These are phyloP conservation scores for Laburnicola sp. DNA, from an alignment of 2,329 filamentous ascomycete genomes.

Conservation along the genomic window DNA sequence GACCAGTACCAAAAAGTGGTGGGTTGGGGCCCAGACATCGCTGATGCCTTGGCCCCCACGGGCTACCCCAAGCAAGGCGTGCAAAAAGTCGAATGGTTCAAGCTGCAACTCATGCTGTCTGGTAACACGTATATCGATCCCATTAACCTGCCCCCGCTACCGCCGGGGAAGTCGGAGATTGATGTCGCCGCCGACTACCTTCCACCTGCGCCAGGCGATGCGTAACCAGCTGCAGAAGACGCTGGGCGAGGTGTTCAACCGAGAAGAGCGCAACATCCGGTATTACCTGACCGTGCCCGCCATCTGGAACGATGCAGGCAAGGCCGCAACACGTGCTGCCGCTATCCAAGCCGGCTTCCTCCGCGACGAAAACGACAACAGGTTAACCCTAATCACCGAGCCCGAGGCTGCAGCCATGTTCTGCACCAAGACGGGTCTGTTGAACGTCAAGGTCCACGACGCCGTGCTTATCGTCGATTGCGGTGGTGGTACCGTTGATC, in stretches of 20 bases:
- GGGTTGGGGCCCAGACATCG: constrained; percentile 98
- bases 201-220: constrained; percentile 97
- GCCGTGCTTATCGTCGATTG: constrained; percentile 98
- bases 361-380: constrained; percentile 95
- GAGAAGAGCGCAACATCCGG: constrained; percentile 95
- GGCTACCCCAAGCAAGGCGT: constrained; percentile 97
- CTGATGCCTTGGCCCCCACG: constrained; percentile 92
- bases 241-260: constrained; percentile 93
- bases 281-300: constrained; percentile 99
- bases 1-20: constrained; percentile 99
- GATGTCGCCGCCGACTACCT: constrained; percentile 99
- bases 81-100: constrained; percentile 99
- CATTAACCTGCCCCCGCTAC: constrained; percentile 96
- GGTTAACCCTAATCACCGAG: constrained; percentile 90
- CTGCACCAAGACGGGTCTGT: constrained; percentile 92
- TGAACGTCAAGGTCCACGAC: constrained; percentile 97
- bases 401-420: constrained; percentile 97
- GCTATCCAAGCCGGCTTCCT: constrained; percentile 97
- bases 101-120: constrained; percentile 96
- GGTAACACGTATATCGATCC: constrained; percentile 99
- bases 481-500: constrained; percentile 95
- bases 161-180: constrained; percentile 97
- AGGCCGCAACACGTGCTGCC: constrained; percentile 91
- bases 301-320: constrained; percentile 99
- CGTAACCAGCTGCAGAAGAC: constrained; percentile 94